Evolutionary conservation across 164 flowering plant genomes (phyloP).

Genomic region (Santalum album): DNA sequence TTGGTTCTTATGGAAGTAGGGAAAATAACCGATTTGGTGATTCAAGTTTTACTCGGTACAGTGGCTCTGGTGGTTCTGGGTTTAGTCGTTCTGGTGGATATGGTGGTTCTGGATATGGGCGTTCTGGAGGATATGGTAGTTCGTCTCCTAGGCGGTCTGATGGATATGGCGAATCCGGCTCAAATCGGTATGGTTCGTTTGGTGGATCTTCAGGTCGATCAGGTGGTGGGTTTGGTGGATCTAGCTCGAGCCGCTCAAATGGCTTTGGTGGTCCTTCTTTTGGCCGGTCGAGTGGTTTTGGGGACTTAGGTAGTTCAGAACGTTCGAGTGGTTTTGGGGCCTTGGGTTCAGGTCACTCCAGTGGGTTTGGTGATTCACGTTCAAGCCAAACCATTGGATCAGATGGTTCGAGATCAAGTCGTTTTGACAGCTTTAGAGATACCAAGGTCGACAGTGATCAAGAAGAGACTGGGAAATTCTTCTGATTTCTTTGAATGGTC

Average conservation of each 20-base stretch:
- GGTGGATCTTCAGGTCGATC: conserved; percentile 11
- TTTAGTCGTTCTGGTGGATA: conserved; percentile 16
- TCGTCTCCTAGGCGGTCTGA: too few species aligned
- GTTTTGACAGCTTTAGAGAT: background rate
- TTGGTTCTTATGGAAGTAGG: conserved; percentile 14
- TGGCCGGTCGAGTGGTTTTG: conserved; percentile 23
- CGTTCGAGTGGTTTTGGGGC: conserved; percentile 24
- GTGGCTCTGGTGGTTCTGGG: too few species aligned
- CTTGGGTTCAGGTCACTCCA: conserved; percentile 6
- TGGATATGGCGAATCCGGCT: conserved; percentile 24
- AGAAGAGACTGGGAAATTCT: too few species aligned
- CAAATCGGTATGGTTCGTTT: conserved; percentile 24
- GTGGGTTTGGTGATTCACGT: conserved; percentile 10
- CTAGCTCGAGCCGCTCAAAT: conserved; percentile 15
- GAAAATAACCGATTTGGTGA: conserved; percentile 16
- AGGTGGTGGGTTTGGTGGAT: conserved; percentile 21
- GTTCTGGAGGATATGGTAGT: conserved; percentile 16
- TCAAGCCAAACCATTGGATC: too few species aligned
- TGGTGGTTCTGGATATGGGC: conserved; percentile 30
- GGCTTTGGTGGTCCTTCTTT: conserved; percentile 13
- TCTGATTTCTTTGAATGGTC: too few species aligned
- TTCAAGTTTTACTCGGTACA: conserved; percentile 20
- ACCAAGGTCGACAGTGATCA: too few species aligned
- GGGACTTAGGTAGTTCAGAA: conserved; percentile 17
- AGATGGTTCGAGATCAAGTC: too few species aligned